Base-by-base conservation (phyloP, 1,284 basidiomycete species). In the Entoloma clypeatum region DNA sequence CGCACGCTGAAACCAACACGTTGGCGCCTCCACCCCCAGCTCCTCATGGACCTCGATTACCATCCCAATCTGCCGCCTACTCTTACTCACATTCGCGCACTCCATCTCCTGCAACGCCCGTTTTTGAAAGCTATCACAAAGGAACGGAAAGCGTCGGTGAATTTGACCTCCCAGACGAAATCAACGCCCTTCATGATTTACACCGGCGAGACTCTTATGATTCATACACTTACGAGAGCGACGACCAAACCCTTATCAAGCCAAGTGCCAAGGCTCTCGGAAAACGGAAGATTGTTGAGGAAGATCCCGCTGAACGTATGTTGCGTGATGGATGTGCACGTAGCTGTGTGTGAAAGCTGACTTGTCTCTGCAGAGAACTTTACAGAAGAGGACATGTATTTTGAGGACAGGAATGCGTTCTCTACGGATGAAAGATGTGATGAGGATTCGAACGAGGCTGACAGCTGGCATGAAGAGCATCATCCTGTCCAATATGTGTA, bases 211-310 rank as follows among this genome's bases (percentile, higher is more conserved):
- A 32, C 14, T 49, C 39, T 29, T 35, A 39, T 21, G 33, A 45
- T 22, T 62, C n/a, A n/a, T n/a, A n/a, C n/a, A n/a, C n/a, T n/a
- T n/a, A 63, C 10, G 63, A 68, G 10, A 64, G 64, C 5, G 58
- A 62, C 3, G 29, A 47, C 7, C 48, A 52, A 25, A 60, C 67
- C 23, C 71, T 66, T 7, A 55, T 67, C 6, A 65, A 69, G 44
- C 83, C 81, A 3, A 88, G 85, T 55, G 83, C 72, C 30, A 90
- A 90, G 58, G 85, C 87, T 2, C 71, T 87, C 5, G 87, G 86
- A n/a, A 90, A 90, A 64, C 71, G 82, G 50, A 75, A 66, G 50
- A 71, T 79, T 10, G 58, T 75, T n/a, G 75, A 79, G 6, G 56
- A 70, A 6, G 73, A 77, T 24, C 65, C 67, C 4, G 44, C 60